Percentiles rank a stretch among this genome's conserved stretches.
Conservation (phyloP, 306 rosid species). For the Cucurbita pepo region DNA sequence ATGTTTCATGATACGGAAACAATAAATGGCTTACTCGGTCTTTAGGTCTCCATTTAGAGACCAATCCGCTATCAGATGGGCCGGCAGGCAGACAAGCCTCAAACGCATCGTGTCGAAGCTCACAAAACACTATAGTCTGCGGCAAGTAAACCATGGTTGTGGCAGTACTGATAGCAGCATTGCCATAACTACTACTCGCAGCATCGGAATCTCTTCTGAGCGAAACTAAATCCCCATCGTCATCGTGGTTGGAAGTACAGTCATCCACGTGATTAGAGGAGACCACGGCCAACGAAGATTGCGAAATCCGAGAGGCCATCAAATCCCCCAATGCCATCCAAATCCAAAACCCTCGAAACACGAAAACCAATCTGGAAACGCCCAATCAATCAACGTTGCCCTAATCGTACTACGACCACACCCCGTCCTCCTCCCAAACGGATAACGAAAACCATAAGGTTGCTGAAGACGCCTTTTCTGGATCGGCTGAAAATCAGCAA, state of each 20-base stretch:
- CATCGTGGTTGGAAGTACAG: conserved; percentile 24
- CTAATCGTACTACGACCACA: conserved; percentile 17
- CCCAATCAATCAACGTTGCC: conserved; percentile 23
- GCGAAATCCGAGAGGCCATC: conserved; percentile 90
- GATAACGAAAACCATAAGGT: background rate
- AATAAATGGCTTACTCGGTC: conserved; percentile 44
- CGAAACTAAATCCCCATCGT: conserved; percentile 24
- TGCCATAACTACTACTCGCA: conserved; percentile 36
- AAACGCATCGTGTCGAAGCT: conserved; percentile 78
- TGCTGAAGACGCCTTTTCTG: background rate
- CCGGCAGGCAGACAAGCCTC: conserved; percentile 55
- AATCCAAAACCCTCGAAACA: conserved; percentile 26
- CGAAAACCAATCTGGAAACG: conserved; percentile 1
- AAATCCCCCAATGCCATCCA: conserved; percentile 99
- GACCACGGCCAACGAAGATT: conserved; percentile 53
- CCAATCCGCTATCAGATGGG: conserved; percentile 69
- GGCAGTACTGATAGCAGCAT: conserved; percentile 31
- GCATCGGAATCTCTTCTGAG: conserved; percentile 51
- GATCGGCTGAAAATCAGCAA: conserved; percentile 1
- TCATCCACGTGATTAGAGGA: conserved; percentile 48
- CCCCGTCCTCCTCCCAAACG: background rate
- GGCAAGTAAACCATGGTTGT: conserved; percentile 83
- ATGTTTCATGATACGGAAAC: background rate
- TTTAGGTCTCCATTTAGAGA: conserved; percentile 92
- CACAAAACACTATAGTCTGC: conserved; percentile 49